Evolutionary conservation across 2,329 filamentous ascomycete genomes (phyloP).

Genomic region (Fusarium sororula): DNA sequence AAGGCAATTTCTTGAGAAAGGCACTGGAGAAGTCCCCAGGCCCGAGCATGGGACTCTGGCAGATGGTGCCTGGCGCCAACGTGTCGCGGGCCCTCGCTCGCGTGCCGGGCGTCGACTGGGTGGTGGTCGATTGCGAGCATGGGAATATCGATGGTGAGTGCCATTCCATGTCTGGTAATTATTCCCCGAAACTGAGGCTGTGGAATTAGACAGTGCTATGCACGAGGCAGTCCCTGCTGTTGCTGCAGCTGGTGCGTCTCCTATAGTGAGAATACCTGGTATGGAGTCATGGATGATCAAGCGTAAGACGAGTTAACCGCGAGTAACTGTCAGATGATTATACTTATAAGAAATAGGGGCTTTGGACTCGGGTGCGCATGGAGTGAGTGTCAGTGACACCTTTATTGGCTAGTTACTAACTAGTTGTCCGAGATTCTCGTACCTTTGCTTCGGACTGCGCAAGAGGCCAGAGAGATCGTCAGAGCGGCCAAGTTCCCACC

Average conservation of each 20-base stretch:
- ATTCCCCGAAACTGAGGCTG: neutral
- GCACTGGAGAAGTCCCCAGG: neutral
- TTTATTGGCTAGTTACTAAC: fast-evolving
- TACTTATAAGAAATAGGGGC: neutral
- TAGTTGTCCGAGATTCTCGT: neutral
- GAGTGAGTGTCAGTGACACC: neutral
- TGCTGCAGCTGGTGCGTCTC: neutral
- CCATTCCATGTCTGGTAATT: neutral
- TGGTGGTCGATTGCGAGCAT: neutral
- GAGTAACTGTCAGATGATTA: fast-evolving
- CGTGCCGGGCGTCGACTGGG: neutral
- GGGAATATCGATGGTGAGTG: neutral
- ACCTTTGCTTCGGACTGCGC: neutral
- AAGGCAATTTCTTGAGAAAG: neutral
- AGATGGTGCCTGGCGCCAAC: neutral
- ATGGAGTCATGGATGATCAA: neutral
- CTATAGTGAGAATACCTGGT: neutral
- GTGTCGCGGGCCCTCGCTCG: neutral
- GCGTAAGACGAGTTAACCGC: neutral
- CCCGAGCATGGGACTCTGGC: neutral
- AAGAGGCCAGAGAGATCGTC: neutral
- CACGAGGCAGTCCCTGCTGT: neutral
- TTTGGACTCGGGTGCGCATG: neutral
- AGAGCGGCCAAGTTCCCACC: neutral
- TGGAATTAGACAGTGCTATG: neutral